These are phyloP conservation scores for Trichoderma cornu-damae DNA, from an alignment of 2,329 filamentous ascomycete genomes.

Conservation along the genomic window DNA sequence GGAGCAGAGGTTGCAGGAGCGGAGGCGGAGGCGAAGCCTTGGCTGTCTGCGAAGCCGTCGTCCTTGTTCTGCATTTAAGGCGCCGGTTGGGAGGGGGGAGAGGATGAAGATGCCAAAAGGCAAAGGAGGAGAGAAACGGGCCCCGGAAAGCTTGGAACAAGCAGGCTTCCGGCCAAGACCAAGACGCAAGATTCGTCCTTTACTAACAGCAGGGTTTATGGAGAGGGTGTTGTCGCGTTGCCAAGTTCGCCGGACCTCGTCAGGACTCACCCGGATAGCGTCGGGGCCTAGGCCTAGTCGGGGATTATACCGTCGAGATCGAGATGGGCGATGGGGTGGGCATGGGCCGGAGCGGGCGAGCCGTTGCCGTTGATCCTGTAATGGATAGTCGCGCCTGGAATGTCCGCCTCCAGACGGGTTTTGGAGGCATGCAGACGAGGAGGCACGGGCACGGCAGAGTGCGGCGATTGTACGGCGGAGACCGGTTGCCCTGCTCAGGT, in stretches of 20 bases:
- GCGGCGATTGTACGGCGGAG: not conserved
- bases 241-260: not conserved
- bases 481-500: too few species aligned
- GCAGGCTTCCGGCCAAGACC: slow-evolving; percentile 13
- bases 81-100: slow-evolving; percentile 22
- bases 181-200: slow-evolving; percentile 9
- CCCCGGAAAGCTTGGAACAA: not conserved
- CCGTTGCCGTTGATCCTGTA: slow-evolving; percentile 13
- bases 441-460: not conserved
- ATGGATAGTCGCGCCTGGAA: slow-evolving; percentile 1
- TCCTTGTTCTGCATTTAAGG: slow-evolving; percentile 31
- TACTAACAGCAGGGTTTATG: slow-evolving; percentile 14
- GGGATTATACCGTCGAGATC: slow-evolving; percentile 11
- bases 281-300: slow-evolving; percentile 11
- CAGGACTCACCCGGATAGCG: not conserved
- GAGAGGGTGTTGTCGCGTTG: slow-evolving; percentile 8
- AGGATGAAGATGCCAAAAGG: slow-evolving; percentile 8
- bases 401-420: not conserved
- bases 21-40: slow-evolving; percentile 19
- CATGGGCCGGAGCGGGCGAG: slow-evolving; percentile 6
- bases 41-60: slow-evolving; percentile 15
- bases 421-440: slow-evolving; percentile 13
- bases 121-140: not conserved
- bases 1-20: not conserved
- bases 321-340: slow-evolving; percentile 16